Base-by-base conservation (phyloP, 2,329 filamentous ascomycete genomes). In the Paracoccidioides brasiliensis region DNA sequence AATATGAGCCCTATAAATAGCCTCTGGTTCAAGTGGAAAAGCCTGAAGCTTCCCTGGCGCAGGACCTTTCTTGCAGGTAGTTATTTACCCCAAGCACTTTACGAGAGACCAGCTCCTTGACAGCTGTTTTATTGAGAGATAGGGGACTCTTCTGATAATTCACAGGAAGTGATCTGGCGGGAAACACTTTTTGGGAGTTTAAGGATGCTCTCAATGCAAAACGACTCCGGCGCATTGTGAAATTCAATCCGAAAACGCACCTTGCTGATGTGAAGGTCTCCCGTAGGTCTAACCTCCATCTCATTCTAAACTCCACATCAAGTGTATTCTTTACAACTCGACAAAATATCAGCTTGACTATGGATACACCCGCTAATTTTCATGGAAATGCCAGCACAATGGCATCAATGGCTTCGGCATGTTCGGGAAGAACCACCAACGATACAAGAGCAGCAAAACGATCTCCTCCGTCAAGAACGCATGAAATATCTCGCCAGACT, bases 161-260 rank as follows among this genome's bases (percentile, higher is more conserved):
- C 42, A 37, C 63, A 82, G 81, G 81, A 64, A 73, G 76, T 61
- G 81, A 85, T 67, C 74, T 85, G 50, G 67, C 75, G 22, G 81
- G 81, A 58, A 84, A 84, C 68, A 84, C 81, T 8, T 85, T 78
- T 67, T 85, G 81, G 81, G 81, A 83, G 64, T 84, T 84, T 68
- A 80, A 79, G 64, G 80, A 83, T 64, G 69, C 72, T 15, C 58
- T 80, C 55, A 79, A 80, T 60, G 67, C 77, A 42, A 69, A 72
- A 43, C 76, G 80, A 45, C 73, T 74, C 58, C 76, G 82, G 41
- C 74, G 82, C 35, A 84, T 84, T 15, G 80, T 83, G 56, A 75
- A 79, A 61, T 79, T 78, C 61, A 72, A 71, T 44, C 72, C 72
- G 6, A 70, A 71, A 59, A 76, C 75, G 7, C 79, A 83, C 63